A percentile compares a stretch with the other conserved stretches of the same genome.
These are phyloP conservation scores for Tetrahymena borealis DNA, from an alignment of 73 alveolate species.

Conservation along the genomic window DNA sequence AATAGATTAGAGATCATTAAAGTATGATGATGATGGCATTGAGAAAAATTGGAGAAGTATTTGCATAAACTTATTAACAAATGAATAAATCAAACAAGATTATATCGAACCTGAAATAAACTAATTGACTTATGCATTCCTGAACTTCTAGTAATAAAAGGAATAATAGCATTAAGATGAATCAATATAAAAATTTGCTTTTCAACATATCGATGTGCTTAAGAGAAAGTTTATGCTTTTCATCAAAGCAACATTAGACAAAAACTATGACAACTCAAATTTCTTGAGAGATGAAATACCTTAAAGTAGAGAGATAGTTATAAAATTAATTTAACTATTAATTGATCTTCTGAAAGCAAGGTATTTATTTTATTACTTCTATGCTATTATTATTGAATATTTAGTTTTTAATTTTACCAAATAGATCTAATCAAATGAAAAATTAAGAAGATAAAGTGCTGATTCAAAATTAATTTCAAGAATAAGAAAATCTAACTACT, in stretches of 20 bases:
- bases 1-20: not conserved
- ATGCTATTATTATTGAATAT: not conserved
- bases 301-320: not conserved
- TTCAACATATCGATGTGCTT: not conserved
- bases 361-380: not conserved
- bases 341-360: not conserved
- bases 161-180: not conserved
- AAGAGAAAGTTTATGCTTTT: not conserved
- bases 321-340: not conserved
- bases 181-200: not conserved
- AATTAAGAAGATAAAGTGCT: not conserved
- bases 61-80: not conserved
- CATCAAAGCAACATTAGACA: not conserved
- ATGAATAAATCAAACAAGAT: not conserved
- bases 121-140: not conserved
- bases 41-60: not conserved
- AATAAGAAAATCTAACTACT: not conserved
- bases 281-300: not conserved
- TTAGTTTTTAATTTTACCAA: not conserved
- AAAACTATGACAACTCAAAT: not conserved
- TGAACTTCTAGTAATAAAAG: not conserved
- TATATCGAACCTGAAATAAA: not conserved
- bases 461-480: not conserved
- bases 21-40: not conserved
- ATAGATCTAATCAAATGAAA: not conserved